phyloP scores from a whole-genome alignment of 169 alveolate species.

The Perkinsus chesapeaki region DNA sequence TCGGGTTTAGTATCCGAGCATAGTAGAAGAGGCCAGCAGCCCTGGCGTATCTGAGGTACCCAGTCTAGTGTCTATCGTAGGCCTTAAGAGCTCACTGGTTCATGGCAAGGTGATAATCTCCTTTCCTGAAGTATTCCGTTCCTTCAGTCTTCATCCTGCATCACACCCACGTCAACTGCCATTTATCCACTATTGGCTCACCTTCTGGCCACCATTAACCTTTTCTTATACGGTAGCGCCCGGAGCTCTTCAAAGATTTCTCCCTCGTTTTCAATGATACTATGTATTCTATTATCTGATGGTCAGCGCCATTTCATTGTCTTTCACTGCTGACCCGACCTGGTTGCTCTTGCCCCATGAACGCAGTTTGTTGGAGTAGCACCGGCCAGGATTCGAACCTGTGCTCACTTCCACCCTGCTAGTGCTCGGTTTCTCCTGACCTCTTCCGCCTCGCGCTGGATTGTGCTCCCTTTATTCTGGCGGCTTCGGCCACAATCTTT shows the following conservation, averaged over 20 bases:
- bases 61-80: background rate
- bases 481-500: background rate
- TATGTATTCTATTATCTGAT: background rate
- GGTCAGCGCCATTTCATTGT: background rate
- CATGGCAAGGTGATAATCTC: background rate
- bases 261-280: background rate
- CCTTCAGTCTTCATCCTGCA: background rate
- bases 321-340: background rate
- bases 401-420: background rate
- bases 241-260: background rate
- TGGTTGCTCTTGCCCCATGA: background rate
- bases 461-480: background rate
- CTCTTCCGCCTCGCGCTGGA: background rate
- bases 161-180: background rate
- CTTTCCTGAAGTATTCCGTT: background rate
- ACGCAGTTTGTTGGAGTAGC: background rate
- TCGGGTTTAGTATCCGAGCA: background rate
- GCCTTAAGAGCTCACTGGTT: background rate
- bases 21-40: background rate
- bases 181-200: too few species aligned
- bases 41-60: background rate
- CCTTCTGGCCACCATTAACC: background rate
- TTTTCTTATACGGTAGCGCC: background rate
- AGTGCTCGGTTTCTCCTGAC: background rate
- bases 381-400: constrained; percentile 3